These are phyloP conservation scores for Trichoderma lentiforme DNA, from an alignment of 2,329 filamentous ascomycete genomes.

Conservation along the genomic window DNA sequence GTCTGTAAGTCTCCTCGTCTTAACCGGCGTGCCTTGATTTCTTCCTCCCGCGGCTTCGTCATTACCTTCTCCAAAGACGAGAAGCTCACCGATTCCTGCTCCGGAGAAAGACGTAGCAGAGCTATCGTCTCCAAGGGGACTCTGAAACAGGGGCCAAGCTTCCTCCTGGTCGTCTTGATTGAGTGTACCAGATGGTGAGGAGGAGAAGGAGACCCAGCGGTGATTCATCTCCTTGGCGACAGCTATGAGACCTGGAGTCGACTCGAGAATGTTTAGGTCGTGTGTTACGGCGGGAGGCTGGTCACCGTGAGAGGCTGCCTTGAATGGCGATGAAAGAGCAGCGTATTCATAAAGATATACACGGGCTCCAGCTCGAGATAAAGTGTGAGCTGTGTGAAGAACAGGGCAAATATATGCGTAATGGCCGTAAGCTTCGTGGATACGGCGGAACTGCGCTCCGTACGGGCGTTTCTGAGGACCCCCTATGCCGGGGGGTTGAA, in stretches of 20 bases:
- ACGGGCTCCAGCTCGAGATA: constrained; percentile 30
- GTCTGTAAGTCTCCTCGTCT: constrained; percentile 40
- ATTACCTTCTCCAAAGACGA: constrained; percentile 60
- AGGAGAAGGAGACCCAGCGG: constrained; percentile 38
- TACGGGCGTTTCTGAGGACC: constrained; percentile 27
- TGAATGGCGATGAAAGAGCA: constrained; percentile 37
- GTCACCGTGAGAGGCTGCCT: constrained; percentile 47
- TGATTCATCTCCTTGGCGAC: constrained; percentile 42
- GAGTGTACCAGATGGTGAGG: constrained; percentile 29
- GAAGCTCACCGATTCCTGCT: constrained; percentile 34
- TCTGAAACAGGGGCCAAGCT: constrained; percentile 43
- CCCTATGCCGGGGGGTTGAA: constrained; percentile 31
- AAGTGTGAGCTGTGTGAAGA: constrained; percentile 53
- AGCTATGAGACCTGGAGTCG: constrained; percentile 36
- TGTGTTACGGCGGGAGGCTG: constrained; percentile 44
- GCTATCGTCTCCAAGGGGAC: constrained; percentile 33
- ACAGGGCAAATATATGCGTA: constrained; percentile 65
- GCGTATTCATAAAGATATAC: constrained; percentile 61
- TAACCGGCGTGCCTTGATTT: constrained; percentile 41
- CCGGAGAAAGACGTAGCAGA: constrained; percentile 25
- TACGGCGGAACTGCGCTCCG: constrained; percentile 55
- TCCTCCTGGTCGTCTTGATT: constrained; percentile 16
- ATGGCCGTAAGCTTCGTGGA: constrained; percentile 60
- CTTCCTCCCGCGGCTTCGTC: constrained; percentile 46
- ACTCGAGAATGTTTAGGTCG: constrained; percentile 36